A percentile compares a stretch with the other conserved stretches of the same genome.
Conservation (phyloP, 176 grass and related monocot species). For the Oryza longistaminata region DNA sequence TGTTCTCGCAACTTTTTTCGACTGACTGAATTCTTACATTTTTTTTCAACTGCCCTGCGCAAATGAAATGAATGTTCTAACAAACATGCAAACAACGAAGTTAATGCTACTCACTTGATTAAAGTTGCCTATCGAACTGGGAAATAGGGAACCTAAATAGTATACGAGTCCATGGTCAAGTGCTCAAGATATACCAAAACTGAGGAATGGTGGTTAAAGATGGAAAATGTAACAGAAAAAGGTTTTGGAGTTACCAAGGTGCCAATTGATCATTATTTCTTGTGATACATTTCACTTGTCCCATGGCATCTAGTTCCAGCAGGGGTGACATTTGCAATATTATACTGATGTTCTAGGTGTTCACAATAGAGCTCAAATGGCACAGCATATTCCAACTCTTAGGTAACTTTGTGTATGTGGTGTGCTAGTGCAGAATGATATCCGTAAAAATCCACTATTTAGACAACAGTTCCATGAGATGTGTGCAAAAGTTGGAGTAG, state of each 20-base stretch:
- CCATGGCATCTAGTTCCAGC: neutral
- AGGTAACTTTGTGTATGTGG: slow-evolving; percentile 19
- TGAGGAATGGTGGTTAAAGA: neutral
- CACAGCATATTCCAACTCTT: neutral
- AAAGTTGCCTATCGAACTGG: neutral
- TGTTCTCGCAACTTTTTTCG: neutral
- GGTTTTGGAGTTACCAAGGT: neutral
- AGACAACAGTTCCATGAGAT: slow-evolving; percentile 99
- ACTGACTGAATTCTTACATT: neutral
- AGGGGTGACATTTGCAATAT: slow-evolving; percentile 1
- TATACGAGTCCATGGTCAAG: neutral
- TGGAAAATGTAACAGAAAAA: slow-evolving; percentile 26
- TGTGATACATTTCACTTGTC: neutral
- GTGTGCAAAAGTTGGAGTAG: slow-evolving; percentile 97
- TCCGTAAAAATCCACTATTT: slow-evolving; percentile 89
- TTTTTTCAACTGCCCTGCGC: neutral
- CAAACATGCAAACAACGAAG: neutral
- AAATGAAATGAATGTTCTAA: slow-evolving; percentile 9
- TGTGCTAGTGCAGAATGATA: slow-evolving; percentile 78
- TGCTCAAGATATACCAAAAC: neutral
- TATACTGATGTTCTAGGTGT: slow-evolving; percentile 4
- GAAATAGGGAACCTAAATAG: neutral
- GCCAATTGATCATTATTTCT: neutral
- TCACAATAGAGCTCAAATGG: neutral
- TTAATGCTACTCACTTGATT: neutral